Evolutionary conservation across 169 alveolate species (phyloP), one percentile per base, ranked within the genome.

Genomic region (Plasmodium berghei): DNA sequence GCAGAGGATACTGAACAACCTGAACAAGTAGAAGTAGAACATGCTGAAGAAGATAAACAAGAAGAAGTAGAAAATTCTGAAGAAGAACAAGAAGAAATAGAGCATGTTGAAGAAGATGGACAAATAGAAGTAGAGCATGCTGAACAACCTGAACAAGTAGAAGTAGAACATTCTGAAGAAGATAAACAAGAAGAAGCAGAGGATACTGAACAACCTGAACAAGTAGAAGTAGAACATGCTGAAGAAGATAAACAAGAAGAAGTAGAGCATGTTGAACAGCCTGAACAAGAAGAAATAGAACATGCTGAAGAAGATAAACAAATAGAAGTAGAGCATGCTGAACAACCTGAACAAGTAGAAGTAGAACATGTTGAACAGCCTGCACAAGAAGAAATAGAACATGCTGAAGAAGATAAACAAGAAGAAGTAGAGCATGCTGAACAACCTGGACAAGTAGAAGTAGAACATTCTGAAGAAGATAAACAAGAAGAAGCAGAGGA

Each of bases 191-290:
- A 54, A 72, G 64, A 71, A 5, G 48, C 12, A 1, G 42, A 71
- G 12, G 67, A 71, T 12, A 52, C 1, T 6, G 26, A 24, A 24
- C 20, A 24, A 22, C 16, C 22, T 9, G 46, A 6, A 5, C 16
- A 42, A 54, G 56, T 26, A 16, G 70, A n/a, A 72, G 42, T 10
- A 22, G 69, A 49, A 20, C 59, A 71, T 20, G 83, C 20, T n/a
- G 16, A 16, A 22, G 66, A 24, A 40, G 83, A 9, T 5, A 22
- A 46, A 71, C 46, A 14, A 2, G 83, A 24, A 56, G 83, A 49
- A 40, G 66, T 5, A 1, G 49, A 18, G 24, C 45, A 24, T 9
- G 66, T 5, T 22, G 16, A 49, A 22, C 26, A 22, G 1, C 26
- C 26, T 22, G 26, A 22, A 22, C 26, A 22, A 1, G 26, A 0